Evolutionary conservation across 2,329 filamentous ascomycete genomes (phyloP).

Genomic region (Geosmithia flava): DNA sequence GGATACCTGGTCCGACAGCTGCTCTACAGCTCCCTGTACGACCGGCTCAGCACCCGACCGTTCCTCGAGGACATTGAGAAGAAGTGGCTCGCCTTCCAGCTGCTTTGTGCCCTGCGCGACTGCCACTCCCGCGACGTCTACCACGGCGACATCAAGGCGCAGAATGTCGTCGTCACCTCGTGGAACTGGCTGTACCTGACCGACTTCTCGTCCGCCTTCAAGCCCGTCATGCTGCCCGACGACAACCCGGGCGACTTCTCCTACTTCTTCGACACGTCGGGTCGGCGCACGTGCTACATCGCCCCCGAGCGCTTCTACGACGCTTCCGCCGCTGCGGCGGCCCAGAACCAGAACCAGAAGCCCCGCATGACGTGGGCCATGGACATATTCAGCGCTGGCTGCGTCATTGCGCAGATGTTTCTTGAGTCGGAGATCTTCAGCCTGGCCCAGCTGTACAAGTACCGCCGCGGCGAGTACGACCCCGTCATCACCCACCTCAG

Average conservation of each 20-base stretch:
- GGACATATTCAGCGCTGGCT: constrained; percentile 96
- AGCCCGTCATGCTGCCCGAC: constrained; percentile 84
- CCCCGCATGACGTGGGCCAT: constrained; percentile 74
- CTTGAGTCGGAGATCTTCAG: constrained; percentile 94
- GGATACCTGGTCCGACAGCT: constrained; percentile 92
- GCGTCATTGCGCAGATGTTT: constrained; percentile 93
- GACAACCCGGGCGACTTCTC: constrained; percentile 97
- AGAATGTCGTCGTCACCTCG: constrained; percentile 92
- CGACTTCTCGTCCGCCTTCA: constrained; percentile 95
- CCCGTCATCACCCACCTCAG: constrained; percentile 68
- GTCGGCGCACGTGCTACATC: constrained; percentile 83
- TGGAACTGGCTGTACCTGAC: constrained; percentile 99
- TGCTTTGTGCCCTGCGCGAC: constrained; percentile 83
- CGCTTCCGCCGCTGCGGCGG: constrained; percentile 16
- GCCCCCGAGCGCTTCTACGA: constrained; percentile 80
- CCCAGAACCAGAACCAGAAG: constrained; percentile 39
- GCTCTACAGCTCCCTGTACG: constrained; percentile 92
- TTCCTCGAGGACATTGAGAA: constrained; percentile 97
- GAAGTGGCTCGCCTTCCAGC: constrained; percentile 95
- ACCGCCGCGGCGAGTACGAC: constrained; percentile 84
- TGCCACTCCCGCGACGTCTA: constrained; percentile 83
- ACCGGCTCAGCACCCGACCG: constrained; percentile 88
- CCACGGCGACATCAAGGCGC: constrained; percentile 97
- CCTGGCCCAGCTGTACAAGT: constrained; percentile 92
- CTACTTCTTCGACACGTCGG: constrained; percentile 93